Evolutionary conservation across 2,329 filamentous ascomycete genomes (phyloP).

Genomic region (Westerdykella ornata): DNA sequence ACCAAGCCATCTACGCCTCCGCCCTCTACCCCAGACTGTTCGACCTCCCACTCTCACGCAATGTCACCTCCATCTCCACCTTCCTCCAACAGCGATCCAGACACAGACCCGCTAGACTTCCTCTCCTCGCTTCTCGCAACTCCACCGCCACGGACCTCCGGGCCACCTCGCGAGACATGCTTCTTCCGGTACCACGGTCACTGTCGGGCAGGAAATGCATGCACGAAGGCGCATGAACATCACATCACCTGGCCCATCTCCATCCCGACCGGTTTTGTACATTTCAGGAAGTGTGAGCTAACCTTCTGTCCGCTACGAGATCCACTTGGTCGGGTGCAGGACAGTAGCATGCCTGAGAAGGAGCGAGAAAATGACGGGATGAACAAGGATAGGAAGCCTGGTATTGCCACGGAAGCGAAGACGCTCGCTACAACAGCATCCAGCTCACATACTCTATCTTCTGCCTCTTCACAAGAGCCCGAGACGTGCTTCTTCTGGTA

Average conservation of each 20-base stretch:
- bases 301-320: conserved; percentile 16
- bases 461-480: no score
- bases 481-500: no score
- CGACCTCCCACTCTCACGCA: no score
- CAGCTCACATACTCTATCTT: background rate
- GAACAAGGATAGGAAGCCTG: no score
- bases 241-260: conserved; percentile 19
- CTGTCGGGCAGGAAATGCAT: conserved; percentile 10
- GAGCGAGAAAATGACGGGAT: no score
- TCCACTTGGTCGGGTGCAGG: no score
- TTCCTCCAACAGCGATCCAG: no score
- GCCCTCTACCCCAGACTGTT: background rate
- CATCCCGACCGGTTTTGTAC: conserved; percentile 13
- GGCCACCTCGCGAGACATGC: conserved; percentile 18
- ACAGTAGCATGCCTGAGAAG: no score
- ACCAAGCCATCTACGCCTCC: background rate
- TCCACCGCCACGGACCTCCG: conserved; percentile 1
- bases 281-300: conserved; percentile 12
- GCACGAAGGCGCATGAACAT: conserved; percentile 11
- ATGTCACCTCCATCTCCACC: no score
- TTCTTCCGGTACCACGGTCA: conserved; percentile 25
- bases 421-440: no score
- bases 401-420: no score
- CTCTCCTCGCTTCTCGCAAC: background rate
- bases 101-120: no score